These are phyloP conservation scores for Linum lewisii DNA, from an alignment of 345 rosid species.

Conservation along the genomic window DNA sequence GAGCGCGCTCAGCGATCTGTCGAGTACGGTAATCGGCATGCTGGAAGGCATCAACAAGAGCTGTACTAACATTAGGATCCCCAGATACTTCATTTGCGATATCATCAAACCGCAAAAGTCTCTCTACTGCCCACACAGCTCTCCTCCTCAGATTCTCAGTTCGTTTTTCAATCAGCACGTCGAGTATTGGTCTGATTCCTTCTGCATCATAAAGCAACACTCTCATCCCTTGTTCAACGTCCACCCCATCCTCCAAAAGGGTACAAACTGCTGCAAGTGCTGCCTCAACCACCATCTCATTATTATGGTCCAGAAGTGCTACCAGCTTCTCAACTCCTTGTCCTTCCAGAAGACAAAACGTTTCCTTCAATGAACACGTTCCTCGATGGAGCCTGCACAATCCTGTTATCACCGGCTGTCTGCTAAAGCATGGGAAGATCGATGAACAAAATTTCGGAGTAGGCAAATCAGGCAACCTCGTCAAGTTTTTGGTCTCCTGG, in stretches of 20 bases:
- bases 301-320: constrained; percentile 79
- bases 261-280: constrained; percentile 88
- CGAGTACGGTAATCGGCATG: constrained; percentile 72
- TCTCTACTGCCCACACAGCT: constrained; percentile 86
- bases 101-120: constrained; percentile 65
- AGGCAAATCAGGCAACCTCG: constrained; percentile 67
- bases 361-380: constrained; percentile 60
- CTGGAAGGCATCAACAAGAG: constrained; percentile 87
- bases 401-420: constrained; percentile 55
- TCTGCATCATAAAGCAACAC: constrained; percentile 57
- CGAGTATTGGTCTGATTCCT: constrained; percentile 57
- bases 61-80: constrained; percentile 70
- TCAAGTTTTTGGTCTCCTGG: constrained; percentile 65
- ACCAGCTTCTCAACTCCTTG: constrained; percentile 74
- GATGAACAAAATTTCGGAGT: constrained; percentile 43
- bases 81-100: constrained; percentile 67
- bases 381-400: constrained; percentile 75
- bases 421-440: constrained; percentile 62
- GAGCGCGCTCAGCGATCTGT: constrained; percentile 85
- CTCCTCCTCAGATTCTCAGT: constrained; percentile 63
- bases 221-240: constrained; percentile 55
- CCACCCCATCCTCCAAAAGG: constrained; percentile 69
- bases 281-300: constrained; percentile 83
- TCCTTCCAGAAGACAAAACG: constrained; percentile 86
- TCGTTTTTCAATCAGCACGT: constrained; percentile 56